Base-by-base conservation (phyloP, 495 filamentous ascomycete species). In the Recurvomyces mirabilis region DNA sequence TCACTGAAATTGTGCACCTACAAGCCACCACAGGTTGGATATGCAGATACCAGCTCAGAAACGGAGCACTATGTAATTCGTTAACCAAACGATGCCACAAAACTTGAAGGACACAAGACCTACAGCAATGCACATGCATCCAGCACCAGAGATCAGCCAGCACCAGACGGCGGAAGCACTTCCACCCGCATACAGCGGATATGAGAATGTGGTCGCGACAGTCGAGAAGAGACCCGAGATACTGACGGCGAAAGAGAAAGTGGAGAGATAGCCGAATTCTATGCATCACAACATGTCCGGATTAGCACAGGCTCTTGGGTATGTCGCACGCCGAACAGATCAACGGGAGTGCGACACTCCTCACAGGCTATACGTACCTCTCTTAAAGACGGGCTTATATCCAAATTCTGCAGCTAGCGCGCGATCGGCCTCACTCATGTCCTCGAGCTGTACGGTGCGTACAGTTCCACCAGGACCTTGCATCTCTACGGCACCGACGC, bases 211-310 rank as follows among this genome's bases (percentile, higher is more conserved):
- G 1, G 75, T 78, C 57, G 73, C 70, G 48, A 77, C 65, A 3
- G 73, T 76, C 15, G 74, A 61, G 51, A 78, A 80, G 11, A 79
- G 62, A 15, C 75, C 75, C n/a, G 17, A 22, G 13, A 45, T 37
- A 14, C 25, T 71, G 60, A 81, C 68, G 24, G 77, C 75, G 46
- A 80, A 80, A 15, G 75, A 79, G 62, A 80, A 74, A 47, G 68
- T 70, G 2, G 75, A 73, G 36, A 77, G 67, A 38, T 68, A 72
- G 18, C 72, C 72, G 54, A 81, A 81, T 49, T 81, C 73, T n/a
- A n/a, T n/a, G n/a, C n/a, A n/a, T n/a, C n/a, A n/a, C n/a, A n/a
- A n/a, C n/a, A n/a, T n/a, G n/a, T n/a, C n/a, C n/a, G n/a, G n/a
- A n/a, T n/a, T n/a, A n/a, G n/a, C n/a, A n/a, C n/a, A n/a, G n/a